phyloP scores from a whole-genome alignment of 2,329 filamentous ascomycete species.

The Cladorrhinum sp. region DNA sequence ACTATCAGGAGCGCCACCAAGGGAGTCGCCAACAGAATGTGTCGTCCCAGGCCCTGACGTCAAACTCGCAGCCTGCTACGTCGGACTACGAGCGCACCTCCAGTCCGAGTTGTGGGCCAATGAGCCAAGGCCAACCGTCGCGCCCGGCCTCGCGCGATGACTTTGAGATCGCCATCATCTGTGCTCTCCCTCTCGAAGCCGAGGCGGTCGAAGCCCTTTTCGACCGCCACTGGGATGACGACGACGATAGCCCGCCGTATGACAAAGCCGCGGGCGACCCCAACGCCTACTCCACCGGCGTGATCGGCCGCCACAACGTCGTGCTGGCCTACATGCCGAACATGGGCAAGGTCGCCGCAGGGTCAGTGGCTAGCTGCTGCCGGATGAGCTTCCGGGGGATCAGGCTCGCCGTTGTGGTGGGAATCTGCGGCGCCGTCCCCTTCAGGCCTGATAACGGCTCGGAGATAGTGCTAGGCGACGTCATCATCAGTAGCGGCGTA shows the following conservation, averaged over 20 bases:
- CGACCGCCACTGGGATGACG: constrained; percentile 12
- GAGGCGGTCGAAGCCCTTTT: constrained; percentile 14
- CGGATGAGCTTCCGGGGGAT: constrained; percentile 26
- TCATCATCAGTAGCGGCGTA: constrained; percentile 23
- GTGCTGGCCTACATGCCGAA: constrained; percentile 31
- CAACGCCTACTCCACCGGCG: constrained; percentile 8
- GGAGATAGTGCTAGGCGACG: constrained; percentile 26
- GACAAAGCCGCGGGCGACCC: constrained; percentile 7
- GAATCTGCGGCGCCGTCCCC: constrained; percentile 27
- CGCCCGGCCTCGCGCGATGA: constrained; percentile 9
- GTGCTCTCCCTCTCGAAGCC: constrained; percentile 11
- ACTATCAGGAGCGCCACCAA: background rate
- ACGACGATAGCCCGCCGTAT: constrained; percentile 3
- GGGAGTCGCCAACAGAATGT: background rate
- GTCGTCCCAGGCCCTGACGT: background rate
- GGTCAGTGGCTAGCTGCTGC: constrained; percentile 28
- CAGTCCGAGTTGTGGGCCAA: background rate
- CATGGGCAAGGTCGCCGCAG: constrained; percentile 32
- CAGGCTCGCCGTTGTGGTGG: constrained; percentile 24
- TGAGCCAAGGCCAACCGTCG: background rate
- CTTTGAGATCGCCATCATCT: constrained; percentile 17
- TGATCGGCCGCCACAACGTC: constrained; percentile 20
- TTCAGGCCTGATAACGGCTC: background rate
- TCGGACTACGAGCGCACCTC: background rate
- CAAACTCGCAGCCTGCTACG: background rate